Conservation (phyloP, 2,329 filamentous ascomycete genomes). For the Mariannaea sp. region DNA sequence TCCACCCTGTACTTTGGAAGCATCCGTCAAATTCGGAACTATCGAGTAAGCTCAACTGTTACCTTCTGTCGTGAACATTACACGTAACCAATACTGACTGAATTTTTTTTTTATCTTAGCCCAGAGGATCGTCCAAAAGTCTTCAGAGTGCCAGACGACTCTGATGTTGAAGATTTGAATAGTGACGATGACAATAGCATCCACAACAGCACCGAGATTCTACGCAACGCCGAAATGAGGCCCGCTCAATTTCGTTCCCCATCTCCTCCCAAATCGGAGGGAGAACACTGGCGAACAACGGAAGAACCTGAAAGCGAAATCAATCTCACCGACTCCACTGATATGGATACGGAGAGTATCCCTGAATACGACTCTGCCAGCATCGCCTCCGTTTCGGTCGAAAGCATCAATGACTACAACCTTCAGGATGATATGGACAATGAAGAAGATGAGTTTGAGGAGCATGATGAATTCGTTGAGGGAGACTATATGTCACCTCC, state of each 20-base stretch:
- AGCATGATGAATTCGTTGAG: conserved; percentile 32
- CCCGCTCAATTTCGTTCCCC: conserved; percentile 24
- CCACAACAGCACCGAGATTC: conserved; percentile 33
- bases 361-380: conserved; percentile 13
- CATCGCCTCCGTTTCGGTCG: background rate
- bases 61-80: background rate
- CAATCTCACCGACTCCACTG: conserved; percentile 21
- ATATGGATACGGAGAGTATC: conserved; percentile 27
- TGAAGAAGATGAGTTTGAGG: conserved; percentile 22
- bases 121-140: conserved; percentile 37
- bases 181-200: conserved; percentile 38
- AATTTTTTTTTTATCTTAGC: conserved; percentile 29
- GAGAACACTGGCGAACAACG: background rate
- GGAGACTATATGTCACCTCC: conserved; percentile 19
- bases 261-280: conserved; percentile 4
- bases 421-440: conserved; percentile 5
- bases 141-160: conserved; percentile 52
- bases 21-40: conserved; percentile 39
- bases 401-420: background rate
- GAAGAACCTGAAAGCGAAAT: conserved; percentile 13
- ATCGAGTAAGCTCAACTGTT: conserved; percentile 25
- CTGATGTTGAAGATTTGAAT: conserved; percentile 39
- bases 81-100: conserved; percentile 22
- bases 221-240: conserved; percentile 38
- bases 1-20: conserved; percentile 46